These are phyloP conservation scores for Aspergillus uvarum DNA, from an alignment of 2,329 filamentous ascomycete species.

Conservation along the genomic window DNA sequence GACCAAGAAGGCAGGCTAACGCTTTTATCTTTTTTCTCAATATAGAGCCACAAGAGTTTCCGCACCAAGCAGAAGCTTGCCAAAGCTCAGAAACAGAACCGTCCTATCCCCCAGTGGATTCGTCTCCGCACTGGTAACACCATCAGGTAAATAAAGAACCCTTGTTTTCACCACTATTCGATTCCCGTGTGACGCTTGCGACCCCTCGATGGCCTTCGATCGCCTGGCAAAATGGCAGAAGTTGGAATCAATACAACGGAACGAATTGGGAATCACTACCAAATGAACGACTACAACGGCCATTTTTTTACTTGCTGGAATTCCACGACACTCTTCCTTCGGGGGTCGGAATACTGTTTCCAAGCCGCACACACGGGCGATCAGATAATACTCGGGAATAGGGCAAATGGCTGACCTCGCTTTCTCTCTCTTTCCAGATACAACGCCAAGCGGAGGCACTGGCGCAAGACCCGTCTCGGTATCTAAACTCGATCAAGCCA, in stretches of 20 bases:
- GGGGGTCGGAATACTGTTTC: not conserved
- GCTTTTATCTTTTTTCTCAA: constrained; percentile 3
- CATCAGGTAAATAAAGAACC: constrained; percentile 76
- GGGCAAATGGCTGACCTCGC: constrained; percentile 14
- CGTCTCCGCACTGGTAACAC: constrained; percentile 97
- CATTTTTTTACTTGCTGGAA: not conserved
- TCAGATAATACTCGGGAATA: not conserved
- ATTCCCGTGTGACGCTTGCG: constrained; percentile 12
- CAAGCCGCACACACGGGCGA: not conserved
- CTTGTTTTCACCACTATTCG: constrained; percentile 2
- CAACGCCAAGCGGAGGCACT: constrained; percentile 99
- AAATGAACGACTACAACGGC: not conserved
- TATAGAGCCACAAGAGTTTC: constrained; percentile 99
- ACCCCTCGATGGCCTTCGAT: not conserved
- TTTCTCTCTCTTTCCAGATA: constrained; percentile 64
- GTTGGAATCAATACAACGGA: not conserved
- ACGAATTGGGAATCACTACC: not conserved
- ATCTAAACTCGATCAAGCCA: constrained; percentile 65
- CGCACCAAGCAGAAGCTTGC: constrained; percentile 99
- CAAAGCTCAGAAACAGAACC: constrained; percentile 99
- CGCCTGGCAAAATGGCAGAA: not conserved
- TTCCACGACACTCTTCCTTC: not conserved
- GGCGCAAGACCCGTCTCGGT: constrained; percentile 99
- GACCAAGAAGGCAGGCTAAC: constrained; percentile 12
- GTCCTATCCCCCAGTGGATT: constrained; percentile 99